Conservation (phyloP, 108 stramenopile genomes). For the Thalassiosira profunda region DNA sequence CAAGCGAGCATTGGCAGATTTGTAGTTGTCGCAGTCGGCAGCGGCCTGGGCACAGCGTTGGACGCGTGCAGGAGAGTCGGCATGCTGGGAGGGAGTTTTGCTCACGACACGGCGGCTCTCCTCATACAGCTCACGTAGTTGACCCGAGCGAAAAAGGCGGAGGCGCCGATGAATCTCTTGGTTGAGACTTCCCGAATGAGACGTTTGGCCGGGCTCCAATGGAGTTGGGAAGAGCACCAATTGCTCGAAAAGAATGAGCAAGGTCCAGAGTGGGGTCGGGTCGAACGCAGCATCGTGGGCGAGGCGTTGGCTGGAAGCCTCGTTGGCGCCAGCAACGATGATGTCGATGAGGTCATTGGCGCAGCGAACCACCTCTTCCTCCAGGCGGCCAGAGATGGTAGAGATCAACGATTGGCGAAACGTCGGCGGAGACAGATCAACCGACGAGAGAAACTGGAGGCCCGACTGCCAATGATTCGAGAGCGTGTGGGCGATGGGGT, state of each 20-base stretch:
- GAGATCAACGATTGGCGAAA: neutral
- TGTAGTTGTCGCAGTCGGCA: slow-evolving; percentile 15
- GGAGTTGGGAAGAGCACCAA: neutral
- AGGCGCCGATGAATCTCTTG: neutral
- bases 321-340: no score
- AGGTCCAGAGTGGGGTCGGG: neutral
- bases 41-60: neutral
- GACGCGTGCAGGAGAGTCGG: neutral
- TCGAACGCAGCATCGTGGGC: neutral
- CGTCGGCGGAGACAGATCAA: neutral
- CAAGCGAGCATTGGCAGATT: slow-evolving; percentile 5
- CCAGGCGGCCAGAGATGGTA: neutral
- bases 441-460: neutral
- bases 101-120: neutral
- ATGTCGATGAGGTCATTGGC: neutral
- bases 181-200: no score
- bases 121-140: neutral
- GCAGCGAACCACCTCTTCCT: neutral
- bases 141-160: neutral
- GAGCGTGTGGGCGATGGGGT: no score
- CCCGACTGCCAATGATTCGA: neutral
- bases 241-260: neutral
- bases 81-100: neutral
- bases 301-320: neutral
- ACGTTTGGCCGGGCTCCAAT: neutral